Conservation (phyloP, 345 rosid genomes). For the Eutrema japonicum region DNA sequence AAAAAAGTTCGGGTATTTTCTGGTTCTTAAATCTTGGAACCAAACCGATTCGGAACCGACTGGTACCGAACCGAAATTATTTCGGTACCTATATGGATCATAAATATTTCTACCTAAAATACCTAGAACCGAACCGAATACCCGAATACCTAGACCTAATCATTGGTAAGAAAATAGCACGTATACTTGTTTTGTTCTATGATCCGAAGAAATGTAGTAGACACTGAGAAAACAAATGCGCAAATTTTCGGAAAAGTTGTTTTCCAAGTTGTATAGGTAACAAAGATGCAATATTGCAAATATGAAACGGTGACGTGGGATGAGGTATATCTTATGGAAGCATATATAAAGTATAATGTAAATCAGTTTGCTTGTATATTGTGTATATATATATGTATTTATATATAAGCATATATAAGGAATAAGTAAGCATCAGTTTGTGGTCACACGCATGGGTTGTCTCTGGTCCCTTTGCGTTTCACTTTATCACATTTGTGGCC, state of each 20-base stretch:
- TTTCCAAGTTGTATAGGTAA: not conserved
- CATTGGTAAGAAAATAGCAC: not conserved
- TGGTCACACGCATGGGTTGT: constrained; percentile 92
- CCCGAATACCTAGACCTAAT: too few species aligned
- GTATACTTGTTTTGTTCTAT: not conserved
- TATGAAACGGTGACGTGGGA: constrained; percentile 42
- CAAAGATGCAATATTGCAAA: constrained; percentile 23
- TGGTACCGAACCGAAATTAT: too few species aligned
- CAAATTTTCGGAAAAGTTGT: constrained; percentile 1
- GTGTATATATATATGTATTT: not conserved
- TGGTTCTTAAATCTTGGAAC: too few species aligned
- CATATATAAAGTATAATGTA: constrained; percentile 33
- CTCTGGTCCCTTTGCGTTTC: constrained; percentile 59
- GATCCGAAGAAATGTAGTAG: not conserved
- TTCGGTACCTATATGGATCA: too few species aligned
- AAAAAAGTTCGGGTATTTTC: too few species aligned
- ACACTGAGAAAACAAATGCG: not conserved
- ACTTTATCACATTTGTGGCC: constrained; percentile 49
- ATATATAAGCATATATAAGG: constrained; percentile 33
- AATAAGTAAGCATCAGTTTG: constrained; percentile 47
- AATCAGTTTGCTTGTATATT: constrained; percentile 16
- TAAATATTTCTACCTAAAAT: too few species aligned
- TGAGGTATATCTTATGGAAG: constrained; percentile 47
- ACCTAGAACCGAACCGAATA: too few species aligned
- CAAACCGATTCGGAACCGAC: too few species aligned